Evolutionary conservation across 768 basidiomycete genomes (phyloP).

Genomic region (Ramaria sp.): DNA sequence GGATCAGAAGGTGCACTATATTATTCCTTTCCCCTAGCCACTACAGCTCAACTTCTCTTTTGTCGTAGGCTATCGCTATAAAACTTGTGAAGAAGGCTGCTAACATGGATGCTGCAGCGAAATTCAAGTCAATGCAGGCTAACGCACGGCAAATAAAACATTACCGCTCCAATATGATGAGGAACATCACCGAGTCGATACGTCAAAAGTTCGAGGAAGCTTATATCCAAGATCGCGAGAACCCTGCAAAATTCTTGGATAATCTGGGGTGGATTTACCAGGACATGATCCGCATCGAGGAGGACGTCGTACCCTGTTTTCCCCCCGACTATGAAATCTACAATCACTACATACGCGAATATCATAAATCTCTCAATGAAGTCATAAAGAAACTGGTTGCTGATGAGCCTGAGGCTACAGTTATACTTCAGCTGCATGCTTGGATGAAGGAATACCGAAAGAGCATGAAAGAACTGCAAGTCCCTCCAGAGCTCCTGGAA

Average conservation of each 20-base stretch:
- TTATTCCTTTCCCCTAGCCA: not conserved
- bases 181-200: conserved; percentile 70
- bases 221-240: conserved; percentile 46
- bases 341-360: conserved; percentile 71
- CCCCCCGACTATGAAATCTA: conserved; percentile 89
- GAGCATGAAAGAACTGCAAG: conserved; percentile 88
- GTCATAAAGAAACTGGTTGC: conserved; percentile 60
- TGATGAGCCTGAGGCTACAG: conserved; percentile 78
- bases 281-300: conserved; percentile 87
- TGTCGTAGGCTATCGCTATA: conserved; percentile 74
- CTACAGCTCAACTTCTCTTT: conserved; percentile 4
- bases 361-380: conserved; percentile 76
- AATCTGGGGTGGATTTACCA: conserved; percentile 86
- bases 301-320: conserved; percentile 83
- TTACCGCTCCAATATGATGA: conserved; percentile 83
- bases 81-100: conserved; percentile 90
- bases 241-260: conserved; percentile 66
- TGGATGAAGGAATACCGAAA: conserved; percentile 96
- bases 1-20: conserved; percentile 71
- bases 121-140: conserved; percentile 89
- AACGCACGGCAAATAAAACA: conserved; percentile 90
- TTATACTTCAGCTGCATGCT: conserved; percentile 73
- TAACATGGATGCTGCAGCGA: conserved; percentile 84
- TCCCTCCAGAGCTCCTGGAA: conserved; percentile 70
- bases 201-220: conserved; percentile 57